These are phyloP conservation scores for Domatiomyces globalis DNA, from an alignment of 2,329 filamentous ascomycete species.

Conservation along the genomic window DNA sequence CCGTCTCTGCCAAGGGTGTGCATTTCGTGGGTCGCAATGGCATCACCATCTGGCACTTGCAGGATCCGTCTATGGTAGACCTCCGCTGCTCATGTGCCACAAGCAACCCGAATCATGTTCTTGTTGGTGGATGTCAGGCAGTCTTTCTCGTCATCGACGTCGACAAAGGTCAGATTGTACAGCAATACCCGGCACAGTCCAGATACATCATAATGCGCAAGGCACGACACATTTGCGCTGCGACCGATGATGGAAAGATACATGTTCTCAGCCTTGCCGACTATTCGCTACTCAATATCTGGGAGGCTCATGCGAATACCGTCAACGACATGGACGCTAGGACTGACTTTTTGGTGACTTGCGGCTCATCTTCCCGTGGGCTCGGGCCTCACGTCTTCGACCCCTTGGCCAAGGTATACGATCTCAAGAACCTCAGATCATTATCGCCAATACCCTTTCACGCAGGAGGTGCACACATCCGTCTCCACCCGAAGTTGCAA, in stretches of 20 bases:
- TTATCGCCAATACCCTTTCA: conserved; percentile 86
- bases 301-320: conserved; percentile 76
- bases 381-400: conserved; percentile 71
- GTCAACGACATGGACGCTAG: conserved; percentile 97
- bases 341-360: conserved; percentile 88
- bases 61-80: conserved; percentile 66
- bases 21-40: conserved; percentile 81
- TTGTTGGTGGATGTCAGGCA: conserved; percentile 76
- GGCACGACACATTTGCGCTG: conserved; percentile 76
- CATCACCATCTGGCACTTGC: conserved; percentile 74
- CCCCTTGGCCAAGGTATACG: conserved; percentile 87
- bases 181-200: conserved; percentile 56
- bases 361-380: conserved; percentile 77
- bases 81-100: conserved; percentile 92
- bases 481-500: conserved; percentile 90
- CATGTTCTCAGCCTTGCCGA: conserved; percentile 71
- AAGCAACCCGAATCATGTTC: conserved; percentile 67
- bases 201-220: conserved; percentile 89
- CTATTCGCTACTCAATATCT: conserved; percentile 67
- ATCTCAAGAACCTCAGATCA: conserved; percentile 77
- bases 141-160: conserved; percentile 66
- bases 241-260: conserved; percentile 66
- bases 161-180: conserved; percentile 57
- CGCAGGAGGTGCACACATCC: conserved; percentile 80
- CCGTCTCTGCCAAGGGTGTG: conserved; percentile 66